Evolutionary conservation across 495 filamentous ascomycete species (phyloP).

Genomic region (Aspergillus hancockii): DNA sequence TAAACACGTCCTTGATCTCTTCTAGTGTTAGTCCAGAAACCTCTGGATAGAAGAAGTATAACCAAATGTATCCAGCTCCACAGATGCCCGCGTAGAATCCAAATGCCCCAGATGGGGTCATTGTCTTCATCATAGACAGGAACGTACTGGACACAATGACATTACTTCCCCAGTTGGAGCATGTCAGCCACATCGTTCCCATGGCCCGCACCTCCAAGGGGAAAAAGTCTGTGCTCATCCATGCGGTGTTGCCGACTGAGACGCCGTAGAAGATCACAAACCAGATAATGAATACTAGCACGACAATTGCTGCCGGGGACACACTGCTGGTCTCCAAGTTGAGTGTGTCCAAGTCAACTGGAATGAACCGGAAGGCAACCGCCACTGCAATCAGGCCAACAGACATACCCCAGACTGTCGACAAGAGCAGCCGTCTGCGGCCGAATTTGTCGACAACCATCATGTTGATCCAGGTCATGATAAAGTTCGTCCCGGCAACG

Average conservation of each 20-base stretch:
- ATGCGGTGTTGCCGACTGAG: constrained; percentile 50
- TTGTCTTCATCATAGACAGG: constrained; percentile 49
- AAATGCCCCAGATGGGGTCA: constrained; percentile 51
- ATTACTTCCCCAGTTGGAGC: constrained; percentile 52
- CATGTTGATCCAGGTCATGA: constrained; percentile 55
- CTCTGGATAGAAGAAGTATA: constrained; percentile 54
- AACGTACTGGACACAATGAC: constrained; percentile 56
- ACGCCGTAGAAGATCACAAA: constrained; percentile 50
- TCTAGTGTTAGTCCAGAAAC: constrained; percentile 50
- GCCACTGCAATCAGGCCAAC: constrained; percentile 44
- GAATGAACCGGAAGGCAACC: constrained; percentile 52
- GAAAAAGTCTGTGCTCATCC: constrained; percentile 54
- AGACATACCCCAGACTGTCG: constrained; percentile 50
- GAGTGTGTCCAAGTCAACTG: constrained; percentile 40
- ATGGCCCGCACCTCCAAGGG: constrained; percentile 54
- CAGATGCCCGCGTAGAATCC: constrained; percentile 55
- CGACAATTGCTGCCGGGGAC: constrained; percentile 41
- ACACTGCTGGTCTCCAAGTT: constrained; percentile 24
- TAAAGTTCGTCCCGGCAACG: constrained; percentile 54
- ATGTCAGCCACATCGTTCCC: constrained; percentile 54
- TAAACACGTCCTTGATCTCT: constrained; percentile 50
- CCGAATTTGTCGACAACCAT: constrained; percentile 50
- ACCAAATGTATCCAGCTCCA: constrained; percentile 44
- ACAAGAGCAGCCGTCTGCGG: constrained; percentile 49
- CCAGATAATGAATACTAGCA: constrained; percentile 50